Evolutionary conservation across 139 green algal genomes (phyloP).

Genomic region (Chara braunii): DNA sequence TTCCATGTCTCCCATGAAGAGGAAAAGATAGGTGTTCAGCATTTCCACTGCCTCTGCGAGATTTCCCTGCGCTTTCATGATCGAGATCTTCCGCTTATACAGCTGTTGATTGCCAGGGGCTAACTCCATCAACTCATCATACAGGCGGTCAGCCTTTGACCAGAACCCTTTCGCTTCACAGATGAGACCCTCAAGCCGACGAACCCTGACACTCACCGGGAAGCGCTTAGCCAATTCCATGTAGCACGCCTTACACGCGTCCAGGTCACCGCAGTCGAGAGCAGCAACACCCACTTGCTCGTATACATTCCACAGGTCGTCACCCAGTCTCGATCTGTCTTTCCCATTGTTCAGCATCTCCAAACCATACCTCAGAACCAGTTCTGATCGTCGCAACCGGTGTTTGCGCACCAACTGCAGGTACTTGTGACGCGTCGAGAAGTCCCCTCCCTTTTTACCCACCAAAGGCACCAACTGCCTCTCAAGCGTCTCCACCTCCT

Average conservation of each 20-base stretch:
- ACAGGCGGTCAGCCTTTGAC: background rate
- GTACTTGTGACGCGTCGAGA: too few relatives aligned
- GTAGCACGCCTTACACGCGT: background rate
- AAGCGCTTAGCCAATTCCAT: background rate
- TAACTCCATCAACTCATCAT: background rate
- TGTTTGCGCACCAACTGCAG: too few relatives aligned
- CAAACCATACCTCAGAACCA: too few relatives aligned
- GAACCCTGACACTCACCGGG: background rate
- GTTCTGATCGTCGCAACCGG: too few relatives aligned
- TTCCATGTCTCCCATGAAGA: background rate
- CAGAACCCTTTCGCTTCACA: background rate
- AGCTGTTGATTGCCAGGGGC: background rate
- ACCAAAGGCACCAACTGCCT: too few relatives aligned
- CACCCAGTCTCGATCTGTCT: background rate
- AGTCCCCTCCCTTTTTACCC: too few relatives aligned
- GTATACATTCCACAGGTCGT: background rate
- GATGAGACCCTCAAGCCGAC: background rate
- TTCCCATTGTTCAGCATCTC: too few relatives aligned
- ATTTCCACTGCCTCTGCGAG: background rate
- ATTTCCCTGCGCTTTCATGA: background rate
- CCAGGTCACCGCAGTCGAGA: background rate
- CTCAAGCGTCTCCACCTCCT: too few relatives aligned
- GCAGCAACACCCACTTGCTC: background rate
- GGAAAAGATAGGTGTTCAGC: background rate
- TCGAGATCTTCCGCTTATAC: background rate